These are phyloP conservation scores for Delphinella strobiligena DNA, from an alignment of 2,329 filamentous ascomycete genomes.

Conservation along the genomic window DNA sequence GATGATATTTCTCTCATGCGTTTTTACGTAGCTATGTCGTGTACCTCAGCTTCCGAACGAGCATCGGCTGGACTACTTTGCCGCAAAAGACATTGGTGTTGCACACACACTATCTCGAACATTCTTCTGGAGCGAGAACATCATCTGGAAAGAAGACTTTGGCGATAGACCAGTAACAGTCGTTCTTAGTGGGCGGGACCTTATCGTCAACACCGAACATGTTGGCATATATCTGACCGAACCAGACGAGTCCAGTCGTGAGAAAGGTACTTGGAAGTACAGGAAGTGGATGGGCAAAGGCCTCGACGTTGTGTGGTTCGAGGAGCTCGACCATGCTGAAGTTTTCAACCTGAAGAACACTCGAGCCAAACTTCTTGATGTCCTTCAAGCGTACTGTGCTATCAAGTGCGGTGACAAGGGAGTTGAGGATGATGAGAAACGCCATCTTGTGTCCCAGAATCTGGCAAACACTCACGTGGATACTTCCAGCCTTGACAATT, in stretches of 20 bases:
- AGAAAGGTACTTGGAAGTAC: constrained; percentile 17
- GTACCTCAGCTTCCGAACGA: constrained; percentile 46
- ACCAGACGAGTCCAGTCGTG: constrained; percentile 12
- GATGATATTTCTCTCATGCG: background rate
- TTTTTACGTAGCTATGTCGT: constrained; percentile 3
- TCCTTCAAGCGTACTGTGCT: constrained; percentile 2
- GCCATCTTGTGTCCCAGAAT: no score
- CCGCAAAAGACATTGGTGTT: constrained; percentile 53
- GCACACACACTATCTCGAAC: constrained; percentile 51
- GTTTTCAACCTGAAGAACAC: constrained; percentile 34
- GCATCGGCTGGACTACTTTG: constrained; percentile 60
- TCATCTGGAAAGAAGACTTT: constrained; percentile 58
- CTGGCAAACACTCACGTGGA: no score
- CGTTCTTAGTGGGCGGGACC: constrained; percentile 46
- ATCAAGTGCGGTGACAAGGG: no score
- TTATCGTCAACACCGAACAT: constrained; percentile 50
- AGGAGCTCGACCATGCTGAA: constrained; percentile 52
- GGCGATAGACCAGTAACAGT: constrained; percentile 40
- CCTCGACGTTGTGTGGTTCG: constrained; percentile 49
- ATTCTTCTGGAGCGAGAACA: constrained; percentile 62
- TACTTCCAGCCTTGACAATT: no score
- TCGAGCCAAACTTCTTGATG: constrained; percentile 12
- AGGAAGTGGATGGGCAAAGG: constrained; percentile 26
- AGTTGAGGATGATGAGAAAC: no score
- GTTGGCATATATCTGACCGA: constrained; percentile 47